These are phyloP conservation scores for Escallonia rubra DNA, from an alignment of 129 eudicot genomes.

Conservation along the genomic window DNA sequence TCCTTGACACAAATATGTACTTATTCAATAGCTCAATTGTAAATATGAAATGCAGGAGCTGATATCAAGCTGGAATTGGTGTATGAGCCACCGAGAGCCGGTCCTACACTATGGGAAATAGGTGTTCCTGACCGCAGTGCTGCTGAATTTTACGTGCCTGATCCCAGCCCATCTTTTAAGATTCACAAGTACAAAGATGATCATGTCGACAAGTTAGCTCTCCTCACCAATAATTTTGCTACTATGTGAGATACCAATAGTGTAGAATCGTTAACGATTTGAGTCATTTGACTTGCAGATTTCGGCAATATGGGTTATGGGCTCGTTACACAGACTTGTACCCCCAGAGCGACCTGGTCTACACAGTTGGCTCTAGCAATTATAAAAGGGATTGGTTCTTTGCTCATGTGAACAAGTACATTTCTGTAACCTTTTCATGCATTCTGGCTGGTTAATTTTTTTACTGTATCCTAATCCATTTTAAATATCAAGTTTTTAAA, in stretches of 20 bases:
- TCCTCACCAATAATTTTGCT: not conserved
- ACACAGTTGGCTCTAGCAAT: conserved; percentile 29
- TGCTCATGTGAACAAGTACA: conserved; percentile 49
- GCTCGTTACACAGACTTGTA: conserved; percentile 37
- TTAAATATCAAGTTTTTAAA: not conserved
- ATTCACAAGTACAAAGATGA: conserved; percentile 19
- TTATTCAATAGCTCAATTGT: not conserved
- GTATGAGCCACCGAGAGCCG: conserved; percentile 47
- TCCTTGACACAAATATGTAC: not conserved
- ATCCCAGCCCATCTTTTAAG: conserved; percentile 25
- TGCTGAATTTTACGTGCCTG: conserved; percentile 49
- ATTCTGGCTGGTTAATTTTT: not conserved
- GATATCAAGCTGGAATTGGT: conserved; percentile 20
- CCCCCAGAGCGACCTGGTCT: conserved; percentile 39
- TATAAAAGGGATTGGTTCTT: conserved; percentile 50
- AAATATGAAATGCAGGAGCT: conserved; percentile 15
- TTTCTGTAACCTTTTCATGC: not conserved
- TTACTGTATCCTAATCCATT: not conserved
- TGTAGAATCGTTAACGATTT: not conserved
- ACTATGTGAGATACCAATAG: too few species aligned
- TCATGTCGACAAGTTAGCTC: conserved; percentile 23
- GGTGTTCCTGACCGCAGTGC: conserved; percentile 65
- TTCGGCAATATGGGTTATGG: conserved; percentile 57
- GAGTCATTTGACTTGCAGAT: conserved; percentile 18
- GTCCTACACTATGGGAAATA: conserved; percentile 63